Percentiles rank a stretch among this genome's conserved stretches.
Conservation (phyloP, 495 filamentous ascomycete species). For the Penicillium flavigenum region DNA sequence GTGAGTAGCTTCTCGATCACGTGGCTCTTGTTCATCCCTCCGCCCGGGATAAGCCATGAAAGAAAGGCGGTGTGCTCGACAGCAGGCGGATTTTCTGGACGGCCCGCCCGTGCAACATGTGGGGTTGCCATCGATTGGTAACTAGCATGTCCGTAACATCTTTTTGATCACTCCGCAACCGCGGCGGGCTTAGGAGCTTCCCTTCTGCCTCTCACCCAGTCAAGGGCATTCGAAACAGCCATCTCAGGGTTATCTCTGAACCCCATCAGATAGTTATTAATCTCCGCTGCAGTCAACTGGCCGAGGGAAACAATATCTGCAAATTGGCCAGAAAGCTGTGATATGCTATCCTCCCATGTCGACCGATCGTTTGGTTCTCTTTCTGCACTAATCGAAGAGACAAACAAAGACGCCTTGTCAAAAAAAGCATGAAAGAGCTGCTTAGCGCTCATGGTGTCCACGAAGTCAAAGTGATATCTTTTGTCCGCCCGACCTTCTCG, state of each 20-base stretch:
- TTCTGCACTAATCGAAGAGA: neutral
- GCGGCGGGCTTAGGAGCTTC: neutral
- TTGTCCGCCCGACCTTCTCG: slow-evolving; percentile 72
- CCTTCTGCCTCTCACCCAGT: neutral
- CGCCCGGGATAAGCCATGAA: no score
- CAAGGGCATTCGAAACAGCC: neutral
- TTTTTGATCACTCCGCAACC: neutral
- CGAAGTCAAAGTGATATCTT: neutral
- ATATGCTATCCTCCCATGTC: neutral
- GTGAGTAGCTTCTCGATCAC: no score
- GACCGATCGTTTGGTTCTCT: neutral
- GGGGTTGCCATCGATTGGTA: neutral
- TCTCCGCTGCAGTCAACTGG: neutral
- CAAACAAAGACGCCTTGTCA: neutral
- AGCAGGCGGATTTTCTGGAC: no score
- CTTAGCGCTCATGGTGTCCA: neutral
- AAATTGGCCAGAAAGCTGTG: neutral
- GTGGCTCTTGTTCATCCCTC: no score
- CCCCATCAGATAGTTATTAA: neutral
- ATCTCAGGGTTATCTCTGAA: neutral
- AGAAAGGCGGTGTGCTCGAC: no score
- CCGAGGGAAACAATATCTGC: neutral
- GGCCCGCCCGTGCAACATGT: no score
- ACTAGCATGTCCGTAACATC: neutral
- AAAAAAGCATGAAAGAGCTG: neutral